Evolutionary conservation across 345 rosid species (phyloP).

Genomic region (Alliaria petiolata): DNA sequence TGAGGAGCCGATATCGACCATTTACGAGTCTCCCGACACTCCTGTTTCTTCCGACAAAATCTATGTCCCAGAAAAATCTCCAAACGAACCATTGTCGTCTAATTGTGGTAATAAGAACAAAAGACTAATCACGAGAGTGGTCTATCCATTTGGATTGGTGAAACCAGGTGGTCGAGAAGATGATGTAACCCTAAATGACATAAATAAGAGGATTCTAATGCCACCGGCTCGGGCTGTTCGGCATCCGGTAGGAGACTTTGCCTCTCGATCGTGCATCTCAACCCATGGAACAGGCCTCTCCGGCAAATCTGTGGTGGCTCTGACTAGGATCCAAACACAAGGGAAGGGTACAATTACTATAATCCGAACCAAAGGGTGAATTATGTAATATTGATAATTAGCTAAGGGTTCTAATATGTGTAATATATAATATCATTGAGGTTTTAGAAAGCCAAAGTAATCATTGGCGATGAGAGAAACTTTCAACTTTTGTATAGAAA

Average conservation of each 20-base stretch:
- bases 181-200: conserved; percentile 74
- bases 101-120: conserved; percentile 32
- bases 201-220: conserved; percentile 77
- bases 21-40: conserved; percentile 41
- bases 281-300: conserved; percentile 76
- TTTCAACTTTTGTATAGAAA: conserved; percentile 8
- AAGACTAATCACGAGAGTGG: conserved; percentile 50
- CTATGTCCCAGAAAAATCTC: conserved; percentile 1
- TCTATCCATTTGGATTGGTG: conserved; percentile 92
- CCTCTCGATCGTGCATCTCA: conserved; percentile 66
- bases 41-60: conserved; percentile 29
- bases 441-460: conserved; percentile 20
- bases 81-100: conserved; percentile 3
- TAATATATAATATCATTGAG: conserved; percentile 1
- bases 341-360: conserved; percentile 98
- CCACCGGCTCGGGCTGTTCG: conserved; percentile 80
- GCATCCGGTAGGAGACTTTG: conserved; percentile 95
- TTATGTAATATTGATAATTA: background rate
- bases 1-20: conserved; percentile 41
- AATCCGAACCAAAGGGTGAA: conserved; percentile 83
- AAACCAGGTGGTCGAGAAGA: conserved; percentile 91
- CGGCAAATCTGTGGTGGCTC: conserved; percentile 91
- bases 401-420: background rate
- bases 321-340: conserved; percentile 87
- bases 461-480: conserved; percentile 17